phyloP scores from a whole-genome alignment of 305 asterid genomes.

The Caryopteris hybrid region DNA sequence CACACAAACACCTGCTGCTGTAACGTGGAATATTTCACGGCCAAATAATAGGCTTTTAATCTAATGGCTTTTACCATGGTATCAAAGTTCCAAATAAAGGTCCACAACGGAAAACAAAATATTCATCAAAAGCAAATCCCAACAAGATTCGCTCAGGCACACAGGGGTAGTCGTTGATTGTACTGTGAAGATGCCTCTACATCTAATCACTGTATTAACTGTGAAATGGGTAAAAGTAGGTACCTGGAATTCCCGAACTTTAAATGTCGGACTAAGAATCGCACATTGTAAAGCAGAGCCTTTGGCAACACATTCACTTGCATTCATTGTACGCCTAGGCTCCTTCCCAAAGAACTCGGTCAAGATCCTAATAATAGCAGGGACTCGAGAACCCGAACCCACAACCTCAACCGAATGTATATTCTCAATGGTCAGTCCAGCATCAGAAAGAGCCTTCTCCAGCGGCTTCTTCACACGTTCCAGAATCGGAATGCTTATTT shows the following conservation, averaged over 20 bases:
- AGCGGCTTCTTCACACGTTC: constrained; percentile 84
- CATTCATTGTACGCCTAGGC: constrained; percentile 93
- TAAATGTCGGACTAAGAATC: constrained; percentile 84
- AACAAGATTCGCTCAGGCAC: not conserved
- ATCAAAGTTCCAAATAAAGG: too few species aligned
- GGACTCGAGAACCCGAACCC: constrained; percentile 96
- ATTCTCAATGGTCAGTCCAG: constrained; percentile 54
- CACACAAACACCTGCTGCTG: too few species aligned
- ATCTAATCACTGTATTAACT: not conserved
- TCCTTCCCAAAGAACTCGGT: constrained; percentile 78
- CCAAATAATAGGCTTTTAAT: too few species aligned
- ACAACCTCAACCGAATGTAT: constrained; percentile 83
- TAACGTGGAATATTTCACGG: too few species aligned
- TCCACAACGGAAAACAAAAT: not conserved
- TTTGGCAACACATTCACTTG: constrained; percentile 87
- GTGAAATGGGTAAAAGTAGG: not conserved
- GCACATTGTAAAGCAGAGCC: constrained; percentile 87
- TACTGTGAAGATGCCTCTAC: not conserved
- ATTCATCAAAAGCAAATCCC: not conserved
- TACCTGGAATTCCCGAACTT: constrained; percentile 96
- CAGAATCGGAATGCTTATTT: constrained; percentile 69
- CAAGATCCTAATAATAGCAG: constrained; percentile 74
- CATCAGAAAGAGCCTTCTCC: constrained; percentile 79
- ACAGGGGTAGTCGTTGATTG: not conserved
- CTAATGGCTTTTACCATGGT: not conserved